Base-by-base conservation (phyloP, 495 filamentous ascomycete genomes). In the Podospora comata region DNA sequence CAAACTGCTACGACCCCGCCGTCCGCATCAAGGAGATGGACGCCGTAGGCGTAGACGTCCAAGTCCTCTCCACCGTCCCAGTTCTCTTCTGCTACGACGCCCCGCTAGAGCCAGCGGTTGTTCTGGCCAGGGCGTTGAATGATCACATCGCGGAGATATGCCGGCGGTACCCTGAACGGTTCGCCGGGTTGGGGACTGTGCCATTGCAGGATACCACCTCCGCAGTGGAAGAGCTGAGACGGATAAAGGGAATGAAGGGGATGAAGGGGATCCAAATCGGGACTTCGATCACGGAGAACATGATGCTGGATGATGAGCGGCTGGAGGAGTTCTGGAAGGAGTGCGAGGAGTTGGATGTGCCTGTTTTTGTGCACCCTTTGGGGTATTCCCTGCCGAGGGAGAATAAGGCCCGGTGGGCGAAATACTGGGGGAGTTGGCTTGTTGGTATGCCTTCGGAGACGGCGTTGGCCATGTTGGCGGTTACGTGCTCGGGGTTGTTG, bases 141-240 rank as follows among this genome's bases (percentile, higher is more conserved):
- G 70, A 76, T 63, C 74, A 76, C 58, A 63, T 76, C 55, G 53
- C 65, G 2, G 19, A 34, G 7, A 64, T 74, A 0, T 72, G 70
- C 32, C 32, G 5, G 2, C 7, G 7, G 20, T 23, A 58, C 11
- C 68, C 68, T 13, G 61, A 54, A 0, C 58, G 74, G 13, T 76
- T 76, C 19, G 72, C 74, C 23, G 74, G 72, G 20, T 53, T 76
- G 32, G 72, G 34, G 7, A 74, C 72, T 15, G 66, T 76, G 64
- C 76, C 80, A 5, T 70, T 92, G 30, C 71, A 74, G 57, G 79
- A 86, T 60, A 76, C 91, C 0, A 79, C 81, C 11, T 83, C 84
- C 4, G 90, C 91, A 4, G 82, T 87, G n/a, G 84, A 81, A 9
- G 80, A 92, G 32, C 74, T 93, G 11, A 86, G 90, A 75, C 62